These are phyloP conservation scores for Linum trigynum DNA, from an alignment of 345 rosid species.

Conservation along the genomic window DNA sequence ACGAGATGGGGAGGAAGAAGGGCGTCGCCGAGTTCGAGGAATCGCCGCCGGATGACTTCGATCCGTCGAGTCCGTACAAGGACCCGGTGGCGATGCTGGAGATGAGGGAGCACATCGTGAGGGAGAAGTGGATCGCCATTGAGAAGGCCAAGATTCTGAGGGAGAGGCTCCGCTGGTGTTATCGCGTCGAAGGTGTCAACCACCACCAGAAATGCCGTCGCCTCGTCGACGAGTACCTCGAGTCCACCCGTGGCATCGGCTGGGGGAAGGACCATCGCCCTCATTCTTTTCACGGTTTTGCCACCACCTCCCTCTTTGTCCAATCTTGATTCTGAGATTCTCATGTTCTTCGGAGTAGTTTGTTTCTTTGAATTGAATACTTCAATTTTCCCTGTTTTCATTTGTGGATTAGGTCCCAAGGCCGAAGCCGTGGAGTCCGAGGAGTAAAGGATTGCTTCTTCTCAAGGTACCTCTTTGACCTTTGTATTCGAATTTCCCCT, in stretches of 20 bases:
- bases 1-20: slow-evolving; percentile 86
- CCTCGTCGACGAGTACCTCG: slow-evolving; percentile 89
- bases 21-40: slow-evolving; percentile 85
- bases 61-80: slow-evolving; percentile 71
- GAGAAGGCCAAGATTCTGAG: slow-evolving; percentile 97
- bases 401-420: slow-evolving; percentile 42
- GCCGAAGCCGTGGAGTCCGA: slow-evolving; percentile 39
- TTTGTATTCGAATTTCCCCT: neutral
- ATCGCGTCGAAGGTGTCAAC: slow-evolving; percentile 93
- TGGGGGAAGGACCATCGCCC: slow-evolving; percentile 99
- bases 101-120: slow-evolving; percentile 89
- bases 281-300: slow-evolving; percentile 67
- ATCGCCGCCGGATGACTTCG: slow-evolving; percentile 93
- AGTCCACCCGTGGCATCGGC: slow-evolving; percentile 94
- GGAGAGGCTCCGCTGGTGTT: slow-evolving; percentile 87
- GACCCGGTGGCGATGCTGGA: slow-evolving; percentile 98
- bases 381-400: neutral
- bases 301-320: neutral
- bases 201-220: slow-evolving; percentile 97
- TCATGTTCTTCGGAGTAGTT: neutral
- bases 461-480: neutral
- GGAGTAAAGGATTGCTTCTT: neutral
- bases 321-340: neutral
- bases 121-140: slow-evolving; percentile 98
- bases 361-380: neutral